Evolutionary conservation across 2,329 filamentous ascomycete species (phyloP), one percentile per base, ranked within the genome.

Genomic region (Trichoderma sp.): DNA sequence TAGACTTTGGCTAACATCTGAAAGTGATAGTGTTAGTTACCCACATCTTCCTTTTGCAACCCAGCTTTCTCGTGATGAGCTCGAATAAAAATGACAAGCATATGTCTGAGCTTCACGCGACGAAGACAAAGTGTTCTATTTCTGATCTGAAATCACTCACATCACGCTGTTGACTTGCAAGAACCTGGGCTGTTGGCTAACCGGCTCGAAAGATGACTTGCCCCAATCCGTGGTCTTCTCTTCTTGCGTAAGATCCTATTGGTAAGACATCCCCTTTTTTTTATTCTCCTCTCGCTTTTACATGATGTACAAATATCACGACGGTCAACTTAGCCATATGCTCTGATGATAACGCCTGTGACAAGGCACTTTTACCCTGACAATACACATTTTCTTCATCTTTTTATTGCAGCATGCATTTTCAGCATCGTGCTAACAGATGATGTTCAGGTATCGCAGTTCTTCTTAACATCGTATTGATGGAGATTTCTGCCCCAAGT

Each of bases 81-180:
- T 88, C 91, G 95, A 93, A 90, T 88, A 87, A 89, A 90, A 93
- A 91, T 91, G 94, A 97, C 95, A 97, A 97, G 94, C 94, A 97
- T 97, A 97, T 97, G 94, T 97, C 95, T 89, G 92, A 97, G 95
- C 91, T 89, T 76, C 83, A 83, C 87, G 85, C 85, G 77, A 84
- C 81, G 84, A 86, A 80, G 84, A 86, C 78, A 85, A 82, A 77
- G 81, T 81, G 83, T 85, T 83, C 77, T 79, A 16, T 78, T 74
- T 76, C 81, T 83, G 81, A 83, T 80, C 73, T 77, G 80, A 79
- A 79, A 72, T 68, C 77, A 75, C 69, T 68, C 62, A 64, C 74
- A 63, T 62, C 68, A 76, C 75, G 56, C 72, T 68, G 73, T 75
- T 76, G 71, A 78, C 76, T 71, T 35, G 71, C 60, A 76, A 53